Base-by-base conservation (phyloP, 176 grass and related monocot species). In the Eleusine indica region DNA sequence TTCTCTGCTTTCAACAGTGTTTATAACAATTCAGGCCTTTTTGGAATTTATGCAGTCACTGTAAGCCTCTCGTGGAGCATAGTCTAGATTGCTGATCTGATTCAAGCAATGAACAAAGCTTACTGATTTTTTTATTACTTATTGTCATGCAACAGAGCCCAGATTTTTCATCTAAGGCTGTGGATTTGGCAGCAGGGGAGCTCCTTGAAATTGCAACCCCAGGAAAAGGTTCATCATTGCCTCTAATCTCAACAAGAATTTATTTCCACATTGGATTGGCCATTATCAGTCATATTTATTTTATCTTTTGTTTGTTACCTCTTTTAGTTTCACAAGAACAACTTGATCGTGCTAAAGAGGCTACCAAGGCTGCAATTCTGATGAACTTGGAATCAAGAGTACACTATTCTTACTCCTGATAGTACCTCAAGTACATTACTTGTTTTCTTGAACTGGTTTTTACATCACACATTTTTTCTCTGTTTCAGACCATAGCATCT, bases 321-420 rank as follows among this genome's bases (percentile, higher is more conserved):
- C 73, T 42, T 66, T 63, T 74, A 97, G 92, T 97, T 97, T 86
- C 93, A 52, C 86, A 91, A 87, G 76, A 74, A 63, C 84, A 97
- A 41, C 95, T 97, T 72, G 83, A 94, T 78, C 95, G 90, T 78
- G 95, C 95, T 72, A 97, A 97, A 79, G 78, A 94, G 88, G 87
- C 90, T 71, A 94, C 92, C 68, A 94, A 94, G 54, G 88, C 90
- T 87, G 90, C 90, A 52, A 82, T 97, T 53, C 58, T 97, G 68
- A 97, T 97, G 95, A 94, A 94, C 62, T 81, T 97, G 75, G 95
- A 97, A 91, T 94, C 92, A 91, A 91, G 90, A 77, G 95, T 97
- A 89, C 9, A 9, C 46, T 74, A 28, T 69, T 87, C 17, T 28
- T 71, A 82, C 28, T 64, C 39, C 47, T 66, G 17, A 84, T 83